These are phyloP conservation scores for Harringtonia lauricola DNA, from an alignment of 2,329 filamentous ascomycete species.

Conservation along the genomic window DNA sequence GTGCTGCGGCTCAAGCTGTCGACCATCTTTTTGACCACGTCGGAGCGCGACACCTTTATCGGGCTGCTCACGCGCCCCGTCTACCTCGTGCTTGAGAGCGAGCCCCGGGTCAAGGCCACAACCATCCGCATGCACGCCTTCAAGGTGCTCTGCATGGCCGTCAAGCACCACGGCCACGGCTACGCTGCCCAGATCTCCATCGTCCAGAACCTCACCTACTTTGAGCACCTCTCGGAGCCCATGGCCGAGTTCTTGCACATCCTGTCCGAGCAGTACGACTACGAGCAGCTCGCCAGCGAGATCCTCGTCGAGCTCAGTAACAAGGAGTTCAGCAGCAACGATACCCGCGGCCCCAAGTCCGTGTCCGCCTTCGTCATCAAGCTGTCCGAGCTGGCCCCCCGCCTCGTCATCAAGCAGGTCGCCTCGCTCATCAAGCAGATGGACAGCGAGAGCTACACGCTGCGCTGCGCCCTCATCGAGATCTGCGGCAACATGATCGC, in stretches of 20 bases:
- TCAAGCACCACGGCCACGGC: constrained; percentile 95
- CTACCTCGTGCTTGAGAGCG: constrained; percentile 89
- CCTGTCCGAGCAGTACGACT: constrained; percentile 92
- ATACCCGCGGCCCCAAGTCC: constrained; percentile 90
- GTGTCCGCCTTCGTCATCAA: constrained; percentile 90
- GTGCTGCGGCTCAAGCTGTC: constrained; percentile 85
- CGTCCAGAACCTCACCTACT: constrained; percentile 94
- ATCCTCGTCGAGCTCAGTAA: constrained; percentile 89
- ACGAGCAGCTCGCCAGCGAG: constrained; percentile 88
- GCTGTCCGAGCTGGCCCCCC: constrained; percentile 81
- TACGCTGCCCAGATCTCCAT: constrained; percentile 97
- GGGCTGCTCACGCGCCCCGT: constrained; percentile 84
- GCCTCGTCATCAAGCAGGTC: constrained; percentile 95
- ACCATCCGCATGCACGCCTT: constrained; percentile 93
- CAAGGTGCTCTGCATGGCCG: constrained; percentile 89
- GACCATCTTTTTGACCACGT: constrained; percentile 91
- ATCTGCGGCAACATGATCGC: constrained; percentile 93
- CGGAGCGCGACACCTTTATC: constrained; percentile 91
- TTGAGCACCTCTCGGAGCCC: constrained; percentile 95
- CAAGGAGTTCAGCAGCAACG: constrained; percentile 96
- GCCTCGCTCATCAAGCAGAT: constrained; percentile 87
- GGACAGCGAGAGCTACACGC: constrained; percentile 93
- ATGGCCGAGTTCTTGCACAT: constrained; percentile 99
- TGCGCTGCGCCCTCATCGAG: constrained; percentile 88
- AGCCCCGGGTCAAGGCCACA: constrained; percentile 80